A percentile compares a stretch with the other conserved stretches of the same genome.
Conservation (phyloP, 2,329 filamentous ascomycete genomes). For the Alternaria burnsii region DNA sequence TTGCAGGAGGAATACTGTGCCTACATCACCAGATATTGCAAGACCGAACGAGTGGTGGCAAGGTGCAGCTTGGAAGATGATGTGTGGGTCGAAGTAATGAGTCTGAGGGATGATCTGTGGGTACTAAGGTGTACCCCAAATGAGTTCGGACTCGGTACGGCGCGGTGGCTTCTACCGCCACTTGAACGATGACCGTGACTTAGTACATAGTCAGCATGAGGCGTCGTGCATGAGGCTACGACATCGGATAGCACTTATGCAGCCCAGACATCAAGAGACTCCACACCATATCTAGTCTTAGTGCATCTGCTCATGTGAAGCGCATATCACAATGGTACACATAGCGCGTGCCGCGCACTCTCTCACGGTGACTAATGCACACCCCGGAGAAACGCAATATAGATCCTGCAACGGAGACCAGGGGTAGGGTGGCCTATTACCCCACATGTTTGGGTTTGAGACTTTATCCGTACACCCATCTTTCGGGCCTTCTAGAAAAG, state of each 20-base stretch:
- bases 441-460: slow-evolving; percentile 6
- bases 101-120: slow-evolving; percentile 9
- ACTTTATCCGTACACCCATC: slow-evolving; percentile 12
- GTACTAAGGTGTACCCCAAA: slow-evolving; percentile 10
- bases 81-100: slow-evolving; percentile 2
- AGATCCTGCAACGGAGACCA: slow-evolving; percentile 10
- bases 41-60: slow-evolving; percentile 2
- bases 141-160: slow-evolving; percentile 19
- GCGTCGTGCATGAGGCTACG: not conserved
- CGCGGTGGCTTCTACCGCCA: slow-evolving; percentile 14
- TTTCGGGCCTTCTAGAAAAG: slow-evolving; percentile 16
- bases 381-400: slow-evolving; percentile 10
- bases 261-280: not conserved
- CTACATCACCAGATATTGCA: not conserved
- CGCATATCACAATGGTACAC: not conserved
- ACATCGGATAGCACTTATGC: not conserved
- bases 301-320: not conserved
- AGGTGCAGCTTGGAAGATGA: not conserved
- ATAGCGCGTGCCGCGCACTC: not conserved
- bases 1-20: not conserved
- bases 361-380: not conserved
- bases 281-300: not conserved
- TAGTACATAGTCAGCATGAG: not conserved
- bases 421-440: slow-evolving; percentile 2
- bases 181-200: not conserved